These are phyloP conservation scores for Nicotiana paniculata DNA, from an alignment of 257 asterid genomes.

Conservation along the genomic window DNA sequence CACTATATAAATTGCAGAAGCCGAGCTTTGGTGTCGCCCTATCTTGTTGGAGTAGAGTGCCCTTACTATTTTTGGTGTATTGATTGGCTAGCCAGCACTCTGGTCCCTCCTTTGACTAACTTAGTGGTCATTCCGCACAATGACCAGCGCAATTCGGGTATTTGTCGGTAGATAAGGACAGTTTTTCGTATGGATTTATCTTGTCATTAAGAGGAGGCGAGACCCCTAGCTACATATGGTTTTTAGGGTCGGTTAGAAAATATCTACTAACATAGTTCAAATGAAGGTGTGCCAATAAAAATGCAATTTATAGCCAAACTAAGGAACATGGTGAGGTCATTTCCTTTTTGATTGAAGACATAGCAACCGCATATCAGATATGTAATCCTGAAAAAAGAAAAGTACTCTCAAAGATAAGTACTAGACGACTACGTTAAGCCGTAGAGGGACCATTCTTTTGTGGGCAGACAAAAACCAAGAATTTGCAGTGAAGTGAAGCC, in stretches of 20 bases:
- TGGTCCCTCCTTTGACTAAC: neutral
- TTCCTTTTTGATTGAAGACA: neutral
- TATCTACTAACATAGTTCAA: neutral
- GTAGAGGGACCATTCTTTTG: neutral
- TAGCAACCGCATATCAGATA: neutral
- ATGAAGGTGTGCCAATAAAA: neutral
- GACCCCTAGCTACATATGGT: neutral
- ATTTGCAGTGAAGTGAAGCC: conserved; percentile 4
- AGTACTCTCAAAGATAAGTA: neutral
- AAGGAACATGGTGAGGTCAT: neutral
- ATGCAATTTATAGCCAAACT: neutral
- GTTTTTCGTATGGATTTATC: neutral
- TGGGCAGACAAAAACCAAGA: conserved; percentile 1
- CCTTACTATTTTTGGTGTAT: neutral
- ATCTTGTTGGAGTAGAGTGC: neutral
- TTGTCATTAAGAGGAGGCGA: neutral
- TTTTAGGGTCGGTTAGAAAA: neutral
- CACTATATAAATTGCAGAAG: neutral
- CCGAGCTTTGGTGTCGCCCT: neutral
- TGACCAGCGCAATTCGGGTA: neutral
- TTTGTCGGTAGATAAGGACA: neutral
- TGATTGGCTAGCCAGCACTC: neutral
- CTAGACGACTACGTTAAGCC: neutral
- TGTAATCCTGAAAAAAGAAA: neutral
- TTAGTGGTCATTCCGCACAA: neutral